Evolutionary conservation across 177 flowering plant species (phyloP), one percentile per base, ranked within the genome.

Genomic region (Telopea speciosissima): DNA sequence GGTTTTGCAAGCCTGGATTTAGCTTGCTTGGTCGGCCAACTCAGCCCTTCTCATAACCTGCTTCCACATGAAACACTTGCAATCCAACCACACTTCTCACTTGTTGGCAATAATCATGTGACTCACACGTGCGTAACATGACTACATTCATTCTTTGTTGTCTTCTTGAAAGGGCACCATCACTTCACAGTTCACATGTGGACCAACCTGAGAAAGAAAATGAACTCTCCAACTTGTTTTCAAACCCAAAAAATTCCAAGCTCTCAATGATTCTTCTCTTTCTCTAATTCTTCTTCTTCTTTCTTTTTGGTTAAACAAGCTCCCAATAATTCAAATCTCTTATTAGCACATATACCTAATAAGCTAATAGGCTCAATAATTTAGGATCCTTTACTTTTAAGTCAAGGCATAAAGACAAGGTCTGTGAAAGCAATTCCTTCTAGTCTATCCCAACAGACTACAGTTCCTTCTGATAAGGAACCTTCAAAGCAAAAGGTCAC

Each of bases 331-430:
- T 36, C 40, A 36, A 36, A 5, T 36, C 40, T 36, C 40, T 36
- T 36, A 36, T 3, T 36, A 36, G 40, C 40, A 0, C 40, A 36
- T 1, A 36, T 2, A 36, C 40, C 8, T 36, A 8, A 36, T 36
- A 36, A 28, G n/a, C 31, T 76, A 75, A 74, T 60, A 24, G 66
- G 21, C 49, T 67, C 79, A 83, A 80, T 83, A 68, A 81, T 83
- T 72, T 64, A 58, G 54, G 28, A 58, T 68, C 77, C 69, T 19
- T 60, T 42, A 3, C 62, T 66, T 60, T 33, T 66, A 45, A 52
- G 13, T 25, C 3, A 64, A 71, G 73, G 56, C 62, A n/a, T n/a
- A 40, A 66, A 7, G 74, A 73, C 78, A 73, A 24, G 24, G 16
- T 65, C 67, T n/a, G 64, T 73, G 62, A 54, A 28, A 70, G 24